Evolutionary conservation across 345 rosid species (phyloP).

Genomic region (Mangifera indica): DNA sequence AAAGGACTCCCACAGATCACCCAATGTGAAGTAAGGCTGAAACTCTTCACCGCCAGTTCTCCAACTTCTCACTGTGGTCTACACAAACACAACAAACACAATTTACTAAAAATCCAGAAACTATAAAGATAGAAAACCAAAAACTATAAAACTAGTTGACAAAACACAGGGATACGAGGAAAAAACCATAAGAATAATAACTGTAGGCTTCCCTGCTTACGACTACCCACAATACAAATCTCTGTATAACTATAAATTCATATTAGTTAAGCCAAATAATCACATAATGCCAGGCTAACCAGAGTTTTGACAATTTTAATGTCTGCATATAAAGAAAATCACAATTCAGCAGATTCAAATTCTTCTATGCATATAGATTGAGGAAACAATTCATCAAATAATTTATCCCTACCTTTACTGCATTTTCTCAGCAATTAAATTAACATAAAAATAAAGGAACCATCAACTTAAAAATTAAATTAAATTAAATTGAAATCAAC

Average conservation of each 20-base stretch:
- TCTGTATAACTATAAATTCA: not conserved
- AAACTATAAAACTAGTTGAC: not conserved
- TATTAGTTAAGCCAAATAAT: not conserved
- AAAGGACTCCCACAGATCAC: slow-evolving; percentile 81
- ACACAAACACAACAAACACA: slow-evolving; percentile 21
- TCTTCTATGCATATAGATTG: not conserved
- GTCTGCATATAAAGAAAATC: not conserved
- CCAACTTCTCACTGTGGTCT: slow-evolving; percentile 53
- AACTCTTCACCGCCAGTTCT: slow-evolving; percentile 40
- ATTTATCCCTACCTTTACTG: not conserved
- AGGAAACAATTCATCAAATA: not conserved
- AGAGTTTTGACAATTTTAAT: not conserved
- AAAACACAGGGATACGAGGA: not conserved
- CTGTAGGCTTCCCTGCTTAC: not conserved
- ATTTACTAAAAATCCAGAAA: slow-evolving; percentile 8
- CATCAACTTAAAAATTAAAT: too few relatives aligned
- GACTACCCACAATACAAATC: not conserved
- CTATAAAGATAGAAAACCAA: not conserved
- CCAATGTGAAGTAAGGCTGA: slow-evolving; percentile 59
- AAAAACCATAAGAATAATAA: not conserved
- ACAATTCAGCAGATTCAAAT: not conserved
- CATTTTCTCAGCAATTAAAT: not conserved
- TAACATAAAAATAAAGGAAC: not conserved
- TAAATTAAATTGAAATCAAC: slow-evolving; percentile 14
- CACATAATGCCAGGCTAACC: not conserved